Evolutionary conservation across 441 rosid genomes (phyloP).

Genomic region (Melastoma candidum): DNA sequence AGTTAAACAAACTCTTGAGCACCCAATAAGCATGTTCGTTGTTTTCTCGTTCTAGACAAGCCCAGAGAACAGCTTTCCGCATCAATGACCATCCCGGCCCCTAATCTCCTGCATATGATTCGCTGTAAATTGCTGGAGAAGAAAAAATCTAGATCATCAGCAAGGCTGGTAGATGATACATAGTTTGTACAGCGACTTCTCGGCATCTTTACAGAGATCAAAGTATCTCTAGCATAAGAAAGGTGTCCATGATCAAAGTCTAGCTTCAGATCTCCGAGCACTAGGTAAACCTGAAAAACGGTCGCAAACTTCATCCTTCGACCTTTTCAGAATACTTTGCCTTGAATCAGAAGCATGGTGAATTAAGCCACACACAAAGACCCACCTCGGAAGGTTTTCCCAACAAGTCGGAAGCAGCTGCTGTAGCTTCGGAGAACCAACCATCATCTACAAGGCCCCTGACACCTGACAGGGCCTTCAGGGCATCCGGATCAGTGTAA

Average conservation of each 20-base stretch:
- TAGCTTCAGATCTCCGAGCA: conserved; percentile 71
- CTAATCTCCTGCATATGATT: conserved; percentile 14
- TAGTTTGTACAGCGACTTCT: conserved; percentile 16
- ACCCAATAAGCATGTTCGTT: conserved; percentile 14
- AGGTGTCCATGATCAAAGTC: conserved; percentile 68
- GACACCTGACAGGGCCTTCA: conserved; percentile 51
- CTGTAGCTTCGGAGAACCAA: conserved; percentile 59
- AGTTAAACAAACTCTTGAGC: conserved; percentile 16
- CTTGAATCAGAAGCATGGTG: background rate
- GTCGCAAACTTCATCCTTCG: background rate
- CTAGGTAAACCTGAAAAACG: conserved; percentile 64
- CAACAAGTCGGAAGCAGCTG: conserved; percentile 57
- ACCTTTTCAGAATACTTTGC: background rate
- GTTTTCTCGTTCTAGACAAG: conserved; percentile 9
- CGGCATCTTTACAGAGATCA: conserved; percentile 13
- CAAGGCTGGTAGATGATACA: conserved; percentile 3
- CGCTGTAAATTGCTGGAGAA: too few relatives aligned
- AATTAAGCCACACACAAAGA: background rate
- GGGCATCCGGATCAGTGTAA: conserved; percentile 58
- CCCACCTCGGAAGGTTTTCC: conserved; percentile 51
- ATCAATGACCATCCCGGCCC: conserved; percentile 22
- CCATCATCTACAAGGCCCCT: conserved; percentile 63
- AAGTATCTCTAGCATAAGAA: conserved; percentile 46
- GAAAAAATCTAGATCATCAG: too few relatives aligned
- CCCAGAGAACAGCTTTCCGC: conserved; percentile 19